phyloP scores from a whole-genome alignment of 1,284 basidiomycete species.

The Tilletia setariae region DNA sequence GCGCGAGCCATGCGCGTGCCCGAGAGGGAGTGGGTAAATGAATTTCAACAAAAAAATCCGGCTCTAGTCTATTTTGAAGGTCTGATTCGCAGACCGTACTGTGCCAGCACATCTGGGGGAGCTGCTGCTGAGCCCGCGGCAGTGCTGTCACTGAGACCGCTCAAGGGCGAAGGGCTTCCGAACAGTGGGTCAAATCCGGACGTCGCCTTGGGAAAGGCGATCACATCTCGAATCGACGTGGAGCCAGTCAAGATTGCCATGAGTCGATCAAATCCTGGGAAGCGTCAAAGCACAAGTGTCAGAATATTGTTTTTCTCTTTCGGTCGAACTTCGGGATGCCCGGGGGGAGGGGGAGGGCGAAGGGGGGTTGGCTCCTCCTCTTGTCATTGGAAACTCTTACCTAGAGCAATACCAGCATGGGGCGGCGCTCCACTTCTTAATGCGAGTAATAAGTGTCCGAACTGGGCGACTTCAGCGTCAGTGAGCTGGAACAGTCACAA shows the following conservation, averaged over 20 bases:
- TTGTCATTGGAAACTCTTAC: slow-evolving; percentile 7
- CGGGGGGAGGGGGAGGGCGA: too few species aligned
- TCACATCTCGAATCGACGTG: slow-evolving; percentile 84
- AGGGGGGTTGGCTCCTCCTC: too few species aligned
- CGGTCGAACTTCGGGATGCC: slow-evolving; percentile 18
- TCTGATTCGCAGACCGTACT: neutral
- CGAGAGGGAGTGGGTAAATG: too few species aligned
- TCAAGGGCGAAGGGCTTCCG: slow-evolving; percentile 69
- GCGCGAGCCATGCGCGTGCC: too few species aligned
- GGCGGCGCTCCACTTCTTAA: slow-evolving; percentile 84
- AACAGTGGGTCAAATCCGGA: slow-evolving; percentile 82
- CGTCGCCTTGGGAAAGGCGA: slow-evolving; percentile 89
- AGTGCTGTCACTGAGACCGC: slow-evolving; percentile 7
- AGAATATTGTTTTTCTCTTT: slow-evolving; percentile 19
- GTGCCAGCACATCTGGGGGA: neutral
- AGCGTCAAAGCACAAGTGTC: slow-evolving; percentile 16
- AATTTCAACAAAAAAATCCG: too few species aligned
- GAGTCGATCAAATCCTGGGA: slow-evolving; percentile 79
- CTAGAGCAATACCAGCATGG: slow-evolving; percentile 81
- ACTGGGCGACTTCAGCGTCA: slow-evolving; percentile 69
- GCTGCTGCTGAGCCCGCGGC: neutral
- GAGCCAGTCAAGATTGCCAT: slow-evolving; percentile 83
- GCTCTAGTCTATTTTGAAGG: too few species aligned
- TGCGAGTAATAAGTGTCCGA: slow-evolving; percentile 79
- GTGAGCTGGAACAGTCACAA: slow-evolving; percentile 62